Base-by-base conservation (phyloP, 2,329 filamentous ascomycete species). In the Botryotinia calthae region DNA sequence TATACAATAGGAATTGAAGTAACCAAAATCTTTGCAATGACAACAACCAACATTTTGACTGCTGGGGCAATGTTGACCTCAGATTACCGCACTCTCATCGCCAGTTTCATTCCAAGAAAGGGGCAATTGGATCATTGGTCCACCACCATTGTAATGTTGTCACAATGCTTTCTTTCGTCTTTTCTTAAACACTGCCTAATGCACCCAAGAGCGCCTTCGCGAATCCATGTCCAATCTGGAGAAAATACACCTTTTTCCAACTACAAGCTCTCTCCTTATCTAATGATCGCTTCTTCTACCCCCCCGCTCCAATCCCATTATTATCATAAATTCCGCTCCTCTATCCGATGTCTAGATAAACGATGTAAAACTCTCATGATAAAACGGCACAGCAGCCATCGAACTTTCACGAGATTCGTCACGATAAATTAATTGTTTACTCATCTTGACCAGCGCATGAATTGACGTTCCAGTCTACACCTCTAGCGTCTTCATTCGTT, bases 61-160 rank as follows among this genome's bases (percentile, higher is more conserved):
- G n/a, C 51, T 54, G 16, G 12, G n/a, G 12, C 51, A 18, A 54
- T 54, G 51, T 54, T 54, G 12, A n/a, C 48, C 48, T n/a, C 48
- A n/a, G 12, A n/a, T 16, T 16, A n/a, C 16, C 48, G 48, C 16
- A 54, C 48, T n/a, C 2, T 7, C 48, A 16, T n/a, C 5, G 25
- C 48, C 48, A n/a, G 25, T 54, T 54, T 54, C 48, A 54, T 16
- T 54, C 48, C 25, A 65, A 65, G 42, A 65, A 65, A 65, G 63
- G 44, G 63, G 44, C 14, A 20, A 48, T 14, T 18, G 18, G 37
- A 18, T 25, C 63, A 51, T 48, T 65, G 44, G 44, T 34, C 31
- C 22, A 65, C 14, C 46, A 4, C 31, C 22, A 48, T 48, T 18
- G n/a, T 28, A 44, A 44, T 31, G 25, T 12, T 42, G 25, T 63